phyloP scores from a whole-genome alignment of 2,329 filamentous ascomycete genomes.

The Scedosporium dehoogii region DNA sequence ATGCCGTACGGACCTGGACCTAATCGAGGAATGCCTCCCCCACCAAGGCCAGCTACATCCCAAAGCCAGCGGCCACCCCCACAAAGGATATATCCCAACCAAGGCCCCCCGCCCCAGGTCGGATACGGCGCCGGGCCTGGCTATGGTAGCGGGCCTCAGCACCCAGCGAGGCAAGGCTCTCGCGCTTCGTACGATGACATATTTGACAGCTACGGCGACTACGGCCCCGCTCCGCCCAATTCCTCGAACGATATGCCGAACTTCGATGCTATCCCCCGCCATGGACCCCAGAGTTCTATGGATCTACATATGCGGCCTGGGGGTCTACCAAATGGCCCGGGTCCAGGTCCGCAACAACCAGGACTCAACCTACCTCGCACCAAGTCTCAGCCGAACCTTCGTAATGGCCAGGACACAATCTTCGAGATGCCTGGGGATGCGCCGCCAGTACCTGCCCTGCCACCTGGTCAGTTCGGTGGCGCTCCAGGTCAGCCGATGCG shows the following conservation, averaged over 20 bases:
- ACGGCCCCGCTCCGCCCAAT: constrained; percentile 8
- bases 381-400: constrained; percentile 58
- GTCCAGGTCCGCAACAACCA: constrained; percentile 30
- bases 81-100: constrained; percentile 39
- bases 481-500: not conserved
- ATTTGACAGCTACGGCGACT: constrained; percentile 17
- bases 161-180: constrained; percentile 14
- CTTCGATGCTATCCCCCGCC: constrained; percentile 31
- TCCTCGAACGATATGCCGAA: constrained; percentile 22
- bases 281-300: constrained; percentile 23
- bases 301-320: constrained; percentile 28
- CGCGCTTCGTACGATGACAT: constrained; percentile 13
- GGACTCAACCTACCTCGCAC: constrained; percentile 47
- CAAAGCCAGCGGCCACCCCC: constrained; percentile 41
- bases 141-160: constrained; percentile 21
- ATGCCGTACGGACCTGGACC: constrained; percentile 3
- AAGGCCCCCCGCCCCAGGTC: constrained; percentile 24
- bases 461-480: constrained; percentile 4
- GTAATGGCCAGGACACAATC: constrained; percentile 54
- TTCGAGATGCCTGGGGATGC: constrained; percentile 65
- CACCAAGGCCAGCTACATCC: constrained; percentile 45
- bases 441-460: constrained; percentile 32
- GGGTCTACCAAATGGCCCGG: constrained; percentile 12
- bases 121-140: constrained; percentile 19
- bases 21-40: constrained; percentile 14